Conservation (phyloP, 176 grass and related monocot species). For the Themeda triandra region DNA sequence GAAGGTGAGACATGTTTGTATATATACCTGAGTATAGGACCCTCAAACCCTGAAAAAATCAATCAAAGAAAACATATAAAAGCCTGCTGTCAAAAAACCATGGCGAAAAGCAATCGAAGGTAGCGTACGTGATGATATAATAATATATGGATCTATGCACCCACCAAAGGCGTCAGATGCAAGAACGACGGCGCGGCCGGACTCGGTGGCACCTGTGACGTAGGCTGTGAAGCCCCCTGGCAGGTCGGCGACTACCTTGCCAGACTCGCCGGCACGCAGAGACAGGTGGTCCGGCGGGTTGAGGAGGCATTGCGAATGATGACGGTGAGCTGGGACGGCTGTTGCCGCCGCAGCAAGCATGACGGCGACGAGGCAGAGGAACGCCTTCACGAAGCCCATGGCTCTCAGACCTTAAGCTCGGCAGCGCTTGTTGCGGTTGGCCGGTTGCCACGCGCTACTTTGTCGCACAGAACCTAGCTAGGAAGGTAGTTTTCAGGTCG, state of each 20-base stretch:
- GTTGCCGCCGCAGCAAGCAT: not conserved
- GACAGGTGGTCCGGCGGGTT: not conserved
- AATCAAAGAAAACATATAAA: not conserved
- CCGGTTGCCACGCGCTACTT: no score
- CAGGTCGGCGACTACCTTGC: not conserved
- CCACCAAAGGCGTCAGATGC: conserved; percentile 5
- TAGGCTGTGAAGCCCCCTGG: conserved; percentile 2
- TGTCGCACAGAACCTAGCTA: no score
- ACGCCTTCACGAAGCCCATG: not conserved
- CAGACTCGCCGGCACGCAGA: not conserved
- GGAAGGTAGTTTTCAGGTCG: no score
- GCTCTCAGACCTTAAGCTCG: not conserved
- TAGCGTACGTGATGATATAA: no score
- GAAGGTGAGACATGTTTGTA: no score
- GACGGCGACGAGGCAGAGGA: not conserved
- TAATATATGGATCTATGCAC: not conserved
- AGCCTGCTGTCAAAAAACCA: not conserved
- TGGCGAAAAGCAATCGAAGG: not conserved
- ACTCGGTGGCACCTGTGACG: not conserved
- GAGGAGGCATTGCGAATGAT: conserved; percentile 1
- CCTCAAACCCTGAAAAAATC: conserved; percentile 17
- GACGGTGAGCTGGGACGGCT: no score
- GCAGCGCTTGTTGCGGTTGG: no score
- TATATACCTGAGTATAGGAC: conserved; percentile 18
- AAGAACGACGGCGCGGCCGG: not conserved